Evolutionary conservation across 164 flowering plant genomes (phyloP).

Genomic region (Tinospora cordifolia): DNA sequence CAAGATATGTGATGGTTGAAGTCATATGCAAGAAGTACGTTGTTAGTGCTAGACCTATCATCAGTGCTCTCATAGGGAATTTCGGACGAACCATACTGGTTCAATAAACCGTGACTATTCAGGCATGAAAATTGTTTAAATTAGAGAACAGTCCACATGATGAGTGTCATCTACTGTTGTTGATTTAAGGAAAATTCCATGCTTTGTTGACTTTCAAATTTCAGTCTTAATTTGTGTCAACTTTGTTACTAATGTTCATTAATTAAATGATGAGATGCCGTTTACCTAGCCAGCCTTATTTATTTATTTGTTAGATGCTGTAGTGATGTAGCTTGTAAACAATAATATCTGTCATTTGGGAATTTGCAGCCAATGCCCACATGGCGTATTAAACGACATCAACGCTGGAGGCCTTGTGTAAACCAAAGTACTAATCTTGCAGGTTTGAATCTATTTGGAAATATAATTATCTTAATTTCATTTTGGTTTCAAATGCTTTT

Average conservation of each 20-base stretch:
- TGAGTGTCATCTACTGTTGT: background rate
- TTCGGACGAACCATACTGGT: background rate
- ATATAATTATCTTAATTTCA: background rate
- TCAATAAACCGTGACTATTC: background rate
- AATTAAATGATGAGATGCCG: background rate
- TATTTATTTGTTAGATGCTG: background rate
- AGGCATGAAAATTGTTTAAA: background rate
- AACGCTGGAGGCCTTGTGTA: constrained; percentile 65
- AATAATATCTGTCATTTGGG: background rate
- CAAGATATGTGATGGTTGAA: too few relatives aligned
- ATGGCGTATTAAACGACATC: constrained; percentile 51
- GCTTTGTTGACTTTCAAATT: too few relatives aligned
- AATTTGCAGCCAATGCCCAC: constrained; percentile 54
- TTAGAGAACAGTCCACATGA: background rate
- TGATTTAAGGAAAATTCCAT: background rate
- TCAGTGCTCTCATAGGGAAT: too few relatives aligned
- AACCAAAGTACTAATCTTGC: constrained; percentile 28
- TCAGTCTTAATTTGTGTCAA: background rate
- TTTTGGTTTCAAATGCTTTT: background rate
- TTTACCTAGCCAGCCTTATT: background rate
- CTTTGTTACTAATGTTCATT: background rate
- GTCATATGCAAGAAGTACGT: too few relatives aligned
- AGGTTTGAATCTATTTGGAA: constrained; percentile 36
- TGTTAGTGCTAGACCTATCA: too few relatives aligned
- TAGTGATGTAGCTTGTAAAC: background rate